Evolutionary conservation across 208 protist species (phyloP).

Genomic region (Vickermania ingenoplastis): DNA sequence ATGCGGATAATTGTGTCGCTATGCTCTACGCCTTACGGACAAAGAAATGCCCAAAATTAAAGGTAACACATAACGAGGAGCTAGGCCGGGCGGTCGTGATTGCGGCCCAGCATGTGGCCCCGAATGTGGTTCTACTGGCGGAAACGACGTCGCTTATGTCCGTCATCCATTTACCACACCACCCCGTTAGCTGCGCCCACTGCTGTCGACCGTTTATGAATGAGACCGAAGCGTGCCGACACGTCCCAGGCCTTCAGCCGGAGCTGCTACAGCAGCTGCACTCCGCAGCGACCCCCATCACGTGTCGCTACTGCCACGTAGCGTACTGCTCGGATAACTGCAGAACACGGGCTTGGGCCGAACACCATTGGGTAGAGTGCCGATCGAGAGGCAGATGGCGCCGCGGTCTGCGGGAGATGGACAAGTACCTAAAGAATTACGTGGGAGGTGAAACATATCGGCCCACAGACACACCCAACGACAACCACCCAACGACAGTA

Average conservation of each 20-base stretch:
- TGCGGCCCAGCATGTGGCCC: slow-evolving; percentile 14
- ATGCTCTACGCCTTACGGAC: slow-evolving; percentile 48
- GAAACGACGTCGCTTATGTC: slow-evolving; percentile 14
- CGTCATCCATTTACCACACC: neutral
- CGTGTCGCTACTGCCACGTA: slow-evolving; percentile 44
- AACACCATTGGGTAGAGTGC: slow-evolving; percentile 78
- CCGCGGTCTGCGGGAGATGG: slow-evolving; percentile 19
- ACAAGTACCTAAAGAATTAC: slow-evolving; percentile 16
- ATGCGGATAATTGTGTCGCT: slow-evolving; percentile 43
- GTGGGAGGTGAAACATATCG: neutral
- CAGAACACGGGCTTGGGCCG: slow-evolving; percentile 49
- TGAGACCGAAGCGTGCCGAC: slow-evolving; percentile 16
- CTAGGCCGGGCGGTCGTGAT: slow-evolving; percentile 18
- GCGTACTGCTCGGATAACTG: slow-evolving; percentile 68
- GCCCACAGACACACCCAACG: slow-evolving; percentile 13
- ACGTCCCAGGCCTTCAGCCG: slow-evolving; percentile 22
- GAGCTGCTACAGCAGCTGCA: slow-evolving; percentile 28
- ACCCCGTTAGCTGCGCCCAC: slow-evolving; percentile 19
- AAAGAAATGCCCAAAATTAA: slow-evolving; percentile 20
- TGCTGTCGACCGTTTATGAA: slow-evolving; percentile 41
- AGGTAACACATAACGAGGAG: slow-evolving; percentile 24
- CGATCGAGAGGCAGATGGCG: slow-evolving; percentile 43
- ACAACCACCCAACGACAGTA: slow-evolving; percentile 16
- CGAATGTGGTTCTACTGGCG: slow-evolving; percentile 23
- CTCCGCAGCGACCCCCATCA: slow-evolving; percentile 7